Evolutionary conservation across 495 filamentous ascomycete species (phyloP), one percentile per base, ranked within the genome.

Genomic region (Penicillium dipodomyicola): DNA sequence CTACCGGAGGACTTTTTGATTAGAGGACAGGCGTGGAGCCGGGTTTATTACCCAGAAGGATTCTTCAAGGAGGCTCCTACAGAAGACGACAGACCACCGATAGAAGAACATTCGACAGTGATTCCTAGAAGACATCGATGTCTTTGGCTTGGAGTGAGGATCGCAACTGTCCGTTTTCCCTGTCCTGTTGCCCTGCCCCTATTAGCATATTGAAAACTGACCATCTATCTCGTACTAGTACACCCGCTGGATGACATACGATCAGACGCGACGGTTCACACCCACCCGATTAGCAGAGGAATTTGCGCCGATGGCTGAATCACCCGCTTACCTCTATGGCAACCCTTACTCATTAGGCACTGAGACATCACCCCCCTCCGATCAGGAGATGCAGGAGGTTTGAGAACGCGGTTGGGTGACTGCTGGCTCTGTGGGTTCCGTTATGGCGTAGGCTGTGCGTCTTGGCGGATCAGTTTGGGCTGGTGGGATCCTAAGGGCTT

Each of bases 1-100:
- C 67, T 96, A 0, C 86, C 90, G 0, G 94, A 97, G 59, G 94
- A 98, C 59, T 96, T 84, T 57, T 76, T 85, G 0, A 83, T 96
- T 52, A 82, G 87, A 5, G 94, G 92, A 0, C 80, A 92, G 19
- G 64, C 86, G 4, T 96, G 87, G 84, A 82, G 81, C 4, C 79
- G 84, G 41, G 65, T 72, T 10, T 89, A 91, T 54, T 94, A 85
- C 52, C 89, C 90, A 0, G 59, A 74, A 1, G 67, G 74, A 2
- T 96, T 87, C 79, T 96, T 96, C 63, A 67, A 77, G 4, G 79
- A 82, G 49, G 81, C 84, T 14, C 81, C 81, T 58, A 80, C 87
- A 6, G 90, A 92, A 51, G 88, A 94, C 35, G 89, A 94, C 20
- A 87, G 90, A 54, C 83, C 89, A 20, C 80, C 32, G 8, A 47